A percentile compares a stretch with the other conserved stretches of the same genome.
Conservation (phyloP, 768 basidiomycete genomes). For the Myochromella boudieri region DNA sequence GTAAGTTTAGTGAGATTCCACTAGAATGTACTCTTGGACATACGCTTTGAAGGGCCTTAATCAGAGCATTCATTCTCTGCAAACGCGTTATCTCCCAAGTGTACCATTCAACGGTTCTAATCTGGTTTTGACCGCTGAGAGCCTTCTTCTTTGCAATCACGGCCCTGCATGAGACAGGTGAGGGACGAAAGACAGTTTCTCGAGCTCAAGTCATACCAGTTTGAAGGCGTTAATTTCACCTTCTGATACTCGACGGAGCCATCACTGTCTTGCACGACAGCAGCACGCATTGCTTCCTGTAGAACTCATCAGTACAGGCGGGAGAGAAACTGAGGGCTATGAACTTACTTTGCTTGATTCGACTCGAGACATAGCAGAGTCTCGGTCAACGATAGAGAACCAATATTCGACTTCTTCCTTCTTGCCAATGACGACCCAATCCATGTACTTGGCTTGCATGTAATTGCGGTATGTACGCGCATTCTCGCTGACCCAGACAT, state of each 20-base stretch:
- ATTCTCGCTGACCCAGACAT: constrained; percentile 5
- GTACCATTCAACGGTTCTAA: background rate
- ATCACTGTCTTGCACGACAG: constrained; percentile 8
- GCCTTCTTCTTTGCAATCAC: constrained; percentile 5
- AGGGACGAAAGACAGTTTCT: background rate
- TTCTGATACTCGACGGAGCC: constrained; percentile 3
- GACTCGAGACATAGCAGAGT: constrained; percentile 6
- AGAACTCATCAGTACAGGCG: background rate
- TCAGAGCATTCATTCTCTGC: background rate
- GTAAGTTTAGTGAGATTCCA: background rate
- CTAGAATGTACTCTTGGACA: background rate
- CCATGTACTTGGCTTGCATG: constrained; percentile 8
- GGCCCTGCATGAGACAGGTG: constrained; percentile 1
- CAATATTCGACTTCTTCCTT: constrained; percentile 12
- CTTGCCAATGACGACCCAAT: constrained; percentile 8
- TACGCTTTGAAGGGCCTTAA: background rate
- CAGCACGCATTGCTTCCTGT: constrained; percentile 10
- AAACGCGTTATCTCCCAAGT: background rate
- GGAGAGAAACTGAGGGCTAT: background rate
- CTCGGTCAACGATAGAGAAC: constrained; percentile 9
- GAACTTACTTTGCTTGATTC: constrained; percentile 7
- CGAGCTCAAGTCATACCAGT: background rate
- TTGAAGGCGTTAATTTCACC: background rate
- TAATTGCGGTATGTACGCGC: constrained; percentile 6
- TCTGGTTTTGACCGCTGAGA: background rate